Conservation (phyloP, 768 basidiomycete species). For the Boletellus sp. region DNA sequence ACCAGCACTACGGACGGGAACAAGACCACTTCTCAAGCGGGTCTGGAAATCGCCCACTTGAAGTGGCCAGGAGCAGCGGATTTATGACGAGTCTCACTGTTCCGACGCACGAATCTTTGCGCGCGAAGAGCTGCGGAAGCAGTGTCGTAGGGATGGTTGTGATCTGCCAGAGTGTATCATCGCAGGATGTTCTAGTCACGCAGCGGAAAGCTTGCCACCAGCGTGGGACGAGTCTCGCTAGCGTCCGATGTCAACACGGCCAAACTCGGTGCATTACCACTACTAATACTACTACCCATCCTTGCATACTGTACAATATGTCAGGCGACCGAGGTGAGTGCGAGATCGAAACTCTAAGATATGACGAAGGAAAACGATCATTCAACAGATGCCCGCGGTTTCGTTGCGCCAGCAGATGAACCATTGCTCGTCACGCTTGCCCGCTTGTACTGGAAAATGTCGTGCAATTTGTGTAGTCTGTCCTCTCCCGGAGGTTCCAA, state of each 20-base stretch:
- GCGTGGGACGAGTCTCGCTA: neutral
- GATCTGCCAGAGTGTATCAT: no score
- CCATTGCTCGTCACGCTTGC: slow-evolving; percentile 55
- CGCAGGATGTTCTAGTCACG: no score
- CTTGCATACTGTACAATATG: slow-evolving; percentile 31
- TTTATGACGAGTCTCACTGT: no score
- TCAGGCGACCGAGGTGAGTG: slow-evolving; percentile 15
- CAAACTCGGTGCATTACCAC: slow-evolving; percentile 16
- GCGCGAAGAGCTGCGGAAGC: neutral
- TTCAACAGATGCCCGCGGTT: slow-evolving; percentile 15
- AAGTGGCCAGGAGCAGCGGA: no score
- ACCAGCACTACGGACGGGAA: no score
- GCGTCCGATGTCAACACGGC: slow-evolving; percentile 22
- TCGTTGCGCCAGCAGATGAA: slow-evolving; percentile 30
- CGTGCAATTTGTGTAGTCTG: slow-evolving; percentile 69
- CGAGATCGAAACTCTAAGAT: slow-evolving; percentile 19
- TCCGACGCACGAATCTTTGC: no score
- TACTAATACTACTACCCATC: slow-evolving; percentile 17
- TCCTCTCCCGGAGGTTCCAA: slow-evolving; percentile 48
- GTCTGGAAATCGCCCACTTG: no score
- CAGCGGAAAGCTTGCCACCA: no score
- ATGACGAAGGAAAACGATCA: slow-evolving; percentile 13
- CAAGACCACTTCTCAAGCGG: no score
- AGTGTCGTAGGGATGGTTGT: no score
- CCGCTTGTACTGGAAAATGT: slow-evolving; percentile 75